phyloP scores from a whole-genome alignment of 345 rosid genomes.

The Conringia planisiliqua region DNA sequence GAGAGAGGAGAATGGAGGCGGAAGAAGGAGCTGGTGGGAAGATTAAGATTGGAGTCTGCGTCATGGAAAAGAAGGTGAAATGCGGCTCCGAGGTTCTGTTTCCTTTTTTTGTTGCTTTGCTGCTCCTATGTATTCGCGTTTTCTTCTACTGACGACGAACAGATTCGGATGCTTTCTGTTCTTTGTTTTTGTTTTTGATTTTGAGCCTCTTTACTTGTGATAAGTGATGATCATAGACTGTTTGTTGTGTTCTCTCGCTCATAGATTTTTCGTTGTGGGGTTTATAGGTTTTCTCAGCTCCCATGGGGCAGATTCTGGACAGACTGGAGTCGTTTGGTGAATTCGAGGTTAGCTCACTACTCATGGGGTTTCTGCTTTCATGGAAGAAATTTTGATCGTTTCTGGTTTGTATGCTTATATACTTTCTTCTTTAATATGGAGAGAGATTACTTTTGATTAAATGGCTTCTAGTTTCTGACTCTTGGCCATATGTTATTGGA shows the following conservation, averaged over 20 bases:
- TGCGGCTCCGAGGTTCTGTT: constrained; percentile 52
- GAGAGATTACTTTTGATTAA: neutral
- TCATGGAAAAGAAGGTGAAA: constrained; percentile 78
- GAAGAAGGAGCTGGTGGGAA: constrained; percentile 36
- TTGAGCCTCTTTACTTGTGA: neutral
- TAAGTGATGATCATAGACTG: neutral
- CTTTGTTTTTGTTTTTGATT: neutral
- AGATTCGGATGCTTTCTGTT: constrained; percentile 4
- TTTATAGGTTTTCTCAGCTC: constrained; percentile 73
- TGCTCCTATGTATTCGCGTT: constrained; percentile 15
- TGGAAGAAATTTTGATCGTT: neutral
- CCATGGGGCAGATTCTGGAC: constrained; percentile 84
- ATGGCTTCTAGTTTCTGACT: neutral
- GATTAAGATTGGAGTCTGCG: constrained; percentile 64
- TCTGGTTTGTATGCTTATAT: neutral
- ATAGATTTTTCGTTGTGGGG: neutral
- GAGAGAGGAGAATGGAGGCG: constrained; percentile 19
- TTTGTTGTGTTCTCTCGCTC: neutral
- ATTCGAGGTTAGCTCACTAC: constrained; percentile 56
- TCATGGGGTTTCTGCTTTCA: neutral
- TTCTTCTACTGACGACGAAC: constrained; percentile 1
- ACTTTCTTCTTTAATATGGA: neutral
- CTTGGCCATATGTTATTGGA: neutral
- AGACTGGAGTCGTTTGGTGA: constrained; percentile 88
- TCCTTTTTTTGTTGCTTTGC: constrained; percentile 18